Evolutionary conservation across 1,139 yeast species (phyloP).

Genomic region (Casaregolazyma lundiana): DNA sequence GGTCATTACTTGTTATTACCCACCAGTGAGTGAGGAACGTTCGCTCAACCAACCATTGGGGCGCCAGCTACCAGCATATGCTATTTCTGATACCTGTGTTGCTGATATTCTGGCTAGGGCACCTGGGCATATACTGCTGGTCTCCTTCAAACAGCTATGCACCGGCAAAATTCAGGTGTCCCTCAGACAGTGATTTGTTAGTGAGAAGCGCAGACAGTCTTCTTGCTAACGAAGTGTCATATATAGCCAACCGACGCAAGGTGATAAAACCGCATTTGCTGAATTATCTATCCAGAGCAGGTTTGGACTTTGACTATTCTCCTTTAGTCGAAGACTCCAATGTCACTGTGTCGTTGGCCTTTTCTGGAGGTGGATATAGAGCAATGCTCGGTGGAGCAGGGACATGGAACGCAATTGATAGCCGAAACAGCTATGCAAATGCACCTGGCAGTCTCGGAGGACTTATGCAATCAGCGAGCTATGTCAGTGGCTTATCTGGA

Average conservation of each 20-base stretch:
- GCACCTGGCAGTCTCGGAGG: slow-evolving; percentile 71
- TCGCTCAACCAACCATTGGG: not conserved
- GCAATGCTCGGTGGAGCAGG: slow-evolving; percentile 84
- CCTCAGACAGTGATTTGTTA: slow-evolving; percentile 11
- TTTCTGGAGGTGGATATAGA: slow-evolving; percentile 82
- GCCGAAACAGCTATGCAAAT: slow-evolving; percentile 52
- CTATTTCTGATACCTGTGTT: not conserved
- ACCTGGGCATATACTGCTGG: slow-evolving; percentile 11
- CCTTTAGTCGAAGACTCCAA: slow-evolving; percentile 9
- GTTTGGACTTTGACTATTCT: slow-evolving; percentile 24
- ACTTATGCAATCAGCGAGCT: slow-evolving; percentile 65
- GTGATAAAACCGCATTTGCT: slow-evolving; percentile 14
- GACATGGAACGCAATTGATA: slow-evolving; percentile 65
- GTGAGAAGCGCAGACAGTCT: slow-evolving; percentile 15
- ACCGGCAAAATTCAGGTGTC: slow-evolving; percentile 19
- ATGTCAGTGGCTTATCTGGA: slow-evolving; percentile 74
- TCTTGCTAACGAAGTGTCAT: slow-evolving; percentile 16
- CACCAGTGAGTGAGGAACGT: not conserved
- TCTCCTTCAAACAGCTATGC: slow-evolving; percentile 22
- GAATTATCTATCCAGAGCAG: slow-evolving; percentile 18
- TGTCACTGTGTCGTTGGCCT: slow-evolving; percentile 54
- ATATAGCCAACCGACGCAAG: slow-evolving; percentile 13
- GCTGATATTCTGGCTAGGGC: not conserved
- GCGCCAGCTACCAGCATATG: not conserved
- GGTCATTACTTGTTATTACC: not conserved